A percentile compares a stretch with the other conserved stretches of the same genome.
Conservation (phyloP, 129 eudicot species). For the Saussurea involucrata region DNA sequence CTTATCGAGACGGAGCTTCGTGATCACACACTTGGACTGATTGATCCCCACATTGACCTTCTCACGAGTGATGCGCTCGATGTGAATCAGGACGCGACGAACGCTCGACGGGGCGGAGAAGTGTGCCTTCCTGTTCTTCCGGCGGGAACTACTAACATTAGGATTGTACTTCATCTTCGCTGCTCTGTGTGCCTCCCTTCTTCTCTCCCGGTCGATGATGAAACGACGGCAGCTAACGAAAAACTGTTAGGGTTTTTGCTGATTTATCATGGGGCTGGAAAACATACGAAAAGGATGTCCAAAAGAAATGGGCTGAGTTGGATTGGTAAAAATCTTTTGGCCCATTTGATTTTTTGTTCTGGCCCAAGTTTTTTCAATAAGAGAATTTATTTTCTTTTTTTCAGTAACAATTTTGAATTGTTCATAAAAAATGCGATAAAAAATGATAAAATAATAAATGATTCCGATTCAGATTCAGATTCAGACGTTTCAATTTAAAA, state of each 20-base stretch:
- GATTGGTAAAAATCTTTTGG: neutral
- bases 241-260: slow-evolving; percentile 7
- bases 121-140: slow-evolving; percentile 76
- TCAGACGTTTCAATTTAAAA: too few relatives aligned
- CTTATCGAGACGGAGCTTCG: slow-evolving; percentile 59
- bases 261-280: neutral
- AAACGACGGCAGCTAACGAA: neutral
- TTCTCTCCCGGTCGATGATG: neutral
- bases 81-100: slow-evolving; percentile 65
- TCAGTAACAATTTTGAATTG: too few relatives aligned
- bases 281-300: neutral
- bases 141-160: slow-evolving; percentile 54
- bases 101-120: slow-evolving; percentile 76
- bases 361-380: neutral
- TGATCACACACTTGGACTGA: slow-evolving; percentile 50
- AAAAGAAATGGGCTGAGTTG: neutral
- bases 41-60: slow-evolving; percentile 67
- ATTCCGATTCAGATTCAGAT: too few relatives aligned
- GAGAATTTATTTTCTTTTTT: too few relatives aligned
- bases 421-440: too few relatives aligned
- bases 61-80: slow-evolving; percentile 74
- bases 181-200: neutral
- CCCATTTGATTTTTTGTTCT: neutral
- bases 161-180: slow-evolving; percentile 73
- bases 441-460: too few relatives aligned